These are phyloP conservation scores for Suhomyces coccinellae DNA, from an alignment of 1,139 yeast genomes.

Conservation along the genomic window DNA sequence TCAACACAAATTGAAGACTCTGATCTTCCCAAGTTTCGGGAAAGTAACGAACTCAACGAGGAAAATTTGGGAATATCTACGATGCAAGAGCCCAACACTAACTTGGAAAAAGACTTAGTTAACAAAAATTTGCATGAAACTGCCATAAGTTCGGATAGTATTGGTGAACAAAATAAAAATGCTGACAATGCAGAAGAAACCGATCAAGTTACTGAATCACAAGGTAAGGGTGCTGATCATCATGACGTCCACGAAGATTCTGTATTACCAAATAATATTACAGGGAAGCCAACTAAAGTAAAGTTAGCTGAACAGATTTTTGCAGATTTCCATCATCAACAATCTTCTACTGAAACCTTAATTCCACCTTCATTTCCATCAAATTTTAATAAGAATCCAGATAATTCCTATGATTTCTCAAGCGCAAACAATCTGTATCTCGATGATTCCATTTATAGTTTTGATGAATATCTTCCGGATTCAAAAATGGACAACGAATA, in stretches of 20 bases:
- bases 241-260: too few relatives aligned
- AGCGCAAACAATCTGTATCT: constrained; percentile 4
- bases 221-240: too few relatives aligned
- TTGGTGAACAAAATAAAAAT: too few relatives aligned
- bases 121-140: too few relatives aligned
- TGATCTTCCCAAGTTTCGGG: neutral
- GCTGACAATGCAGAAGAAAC: too few relatives aligned
- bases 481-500: neutral
- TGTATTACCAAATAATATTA: too few relatives aligned
- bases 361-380: neutral
- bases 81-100: too few relatives aligned
- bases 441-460: constrained; percentile 10
- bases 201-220: too few relatives aligned
- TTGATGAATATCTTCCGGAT: constrained; percentile 6
- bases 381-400: neutral
- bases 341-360: neutral
- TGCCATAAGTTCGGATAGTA: too few relatives aligned
- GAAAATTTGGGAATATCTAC: neutral
- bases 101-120: too few relatives aligned
- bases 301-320: too few relatives aligned
- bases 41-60: neutral
- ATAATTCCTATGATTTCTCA: neutral
- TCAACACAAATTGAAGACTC: neutral
- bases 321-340: neutral
- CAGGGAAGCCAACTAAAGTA: too few relatives aligned